These are phyloP conservation scores for Pseudoturritis turrita DNA, from an alignment of 345 rosid species.

Conservation along the genomic window DNA sequence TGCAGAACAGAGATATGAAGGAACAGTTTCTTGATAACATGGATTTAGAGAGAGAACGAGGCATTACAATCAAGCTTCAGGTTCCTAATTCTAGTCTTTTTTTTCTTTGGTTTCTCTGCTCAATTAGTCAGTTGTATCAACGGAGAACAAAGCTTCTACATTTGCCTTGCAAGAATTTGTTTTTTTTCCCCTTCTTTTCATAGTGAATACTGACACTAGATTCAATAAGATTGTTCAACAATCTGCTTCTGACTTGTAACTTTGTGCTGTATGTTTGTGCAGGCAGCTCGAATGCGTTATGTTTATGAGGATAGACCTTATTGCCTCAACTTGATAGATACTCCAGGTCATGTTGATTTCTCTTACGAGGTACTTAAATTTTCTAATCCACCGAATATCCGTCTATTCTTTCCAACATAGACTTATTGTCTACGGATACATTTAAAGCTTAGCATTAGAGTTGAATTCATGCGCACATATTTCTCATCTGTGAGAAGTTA, in stretches of 20 bases:
- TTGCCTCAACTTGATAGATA: conserved; percentile 91
- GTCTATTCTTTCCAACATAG: not conserved
- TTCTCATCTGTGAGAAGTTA: not conserved
- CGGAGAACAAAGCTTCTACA: not conserved
- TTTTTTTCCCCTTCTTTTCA: not conserved
- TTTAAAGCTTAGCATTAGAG: not conserved
- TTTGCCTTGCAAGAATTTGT: not conserved
- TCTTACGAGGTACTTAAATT: conserved; percentile 74
- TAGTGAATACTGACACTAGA: not conserved
- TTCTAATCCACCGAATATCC: not conserved
- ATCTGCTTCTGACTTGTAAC: not conserved
- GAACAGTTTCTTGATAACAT: conserved; percentile 96
- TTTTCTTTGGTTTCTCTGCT: not conserved
- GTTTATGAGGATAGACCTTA: conserved; percentile 53
- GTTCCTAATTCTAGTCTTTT: conserved; percentile 20
- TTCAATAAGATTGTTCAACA: not conserved
- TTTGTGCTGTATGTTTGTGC: conserved; percentile 10
- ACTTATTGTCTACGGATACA: not conserved
- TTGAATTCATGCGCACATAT: not conserved
- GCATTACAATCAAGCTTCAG: conserved; percentile 97
- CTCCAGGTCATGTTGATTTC: conserved; percentile 98
- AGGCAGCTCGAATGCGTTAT: conserved; percentile 99
- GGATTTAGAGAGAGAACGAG: conserved; percentile 98
- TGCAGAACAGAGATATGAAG: conserved; percentile 91
- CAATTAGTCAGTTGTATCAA: not conserved